phyloP scores from a whole-genome alignment of 2,329 filamentous ascomycete species.

The Monosporascus sp. region DNA sequence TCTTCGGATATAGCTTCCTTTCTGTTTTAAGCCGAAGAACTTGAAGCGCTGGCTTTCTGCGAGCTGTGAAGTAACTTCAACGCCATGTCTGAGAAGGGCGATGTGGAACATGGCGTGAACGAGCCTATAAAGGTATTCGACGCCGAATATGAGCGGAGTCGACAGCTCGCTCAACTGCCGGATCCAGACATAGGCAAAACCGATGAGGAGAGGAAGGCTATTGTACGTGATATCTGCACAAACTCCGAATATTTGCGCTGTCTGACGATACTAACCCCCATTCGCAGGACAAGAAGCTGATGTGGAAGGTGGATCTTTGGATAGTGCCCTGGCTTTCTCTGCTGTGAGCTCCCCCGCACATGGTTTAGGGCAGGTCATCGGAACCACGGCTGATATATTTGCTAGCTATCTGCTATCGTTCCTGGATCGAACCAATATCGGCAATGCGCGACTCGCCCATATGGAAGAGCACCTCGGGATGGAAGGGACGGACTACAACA shows the following conservation, averaged over 20 bases:
- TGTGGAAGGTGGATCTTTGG: neutral
- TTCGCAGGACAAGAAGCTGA: neutral
- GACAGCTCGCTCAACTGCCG: neutral
- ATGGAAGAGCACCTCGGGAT: neutral
- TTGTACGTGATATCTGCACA: neutral
- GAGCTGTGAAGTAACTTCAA: neutral
- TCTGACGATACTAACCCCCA: neutral
- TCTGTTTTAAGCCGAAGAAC: neutral
- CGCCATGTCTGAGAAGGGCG: neutral
- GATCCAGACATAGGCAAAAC: neutral
- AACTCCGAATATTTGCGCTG: neutral
- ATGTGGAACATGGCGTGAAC: neutral
- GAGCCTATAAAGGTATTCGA: neutral
- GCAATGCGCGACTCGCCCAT: neutral
- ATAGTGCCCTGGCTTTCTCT: neutral
- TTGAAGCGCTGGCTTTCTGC: neutral
- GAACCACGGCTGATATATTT: neutral
- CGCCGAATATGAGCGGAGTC: neutral
- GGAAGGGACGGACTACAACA: constrained; percentile 52
- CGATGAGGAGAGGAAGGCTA: neutral
- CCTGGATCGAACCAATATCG: neutral
- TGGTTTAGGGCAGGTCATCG: too few species aligned
- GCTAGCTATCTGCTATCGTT: neutral
- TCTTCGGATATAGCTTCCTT: neutral
- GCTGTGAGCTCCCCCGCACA: neutral